phyloP scores from a whole-genome alignment of 768 basidiomycete species.

The Agaricus subrufescens region DNA sequence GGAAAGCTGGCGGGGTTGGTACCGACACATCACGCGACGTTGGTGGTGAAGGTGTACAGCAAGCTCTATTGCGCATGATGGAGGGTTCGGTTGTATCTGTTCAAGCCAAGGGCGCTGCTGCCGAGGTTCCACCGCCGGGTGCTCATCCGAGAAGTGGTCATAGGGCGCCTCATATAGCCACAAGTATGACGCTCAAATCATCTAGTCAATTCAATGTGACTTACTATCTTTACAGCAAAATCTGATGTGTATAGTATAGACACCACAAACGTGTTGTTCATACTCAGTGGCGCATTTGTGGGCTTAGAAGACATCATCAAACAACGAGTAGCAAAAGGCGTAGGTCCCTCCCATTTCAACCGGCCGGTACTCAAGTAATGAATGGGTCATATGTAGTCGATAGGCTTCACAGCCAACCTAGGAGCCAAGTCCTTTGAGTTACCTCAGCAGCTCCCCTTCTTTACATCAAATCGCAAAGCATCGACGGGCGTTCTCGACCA shows the following conservation, averaged over 20 bases:
- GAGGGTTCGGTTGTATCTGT: constrained; percentile 87
- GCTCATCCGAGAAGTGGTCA: constrained; percentile 47
- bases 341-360: constrained; percentile 32
- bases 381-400: constrained; percentile 52
- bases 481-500: constrained; percentile 54
- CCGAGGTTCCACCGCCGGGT: constrained; percentile 44
- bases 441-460: constrained; percentile 56
- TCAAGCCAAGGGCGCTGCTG: constrained; percentile 59
- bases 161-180: constrained; percentile 36
- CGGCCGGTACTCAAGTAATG: constrained; percentile 1
- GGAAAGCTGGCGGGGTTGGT: constrained; percentile 47
- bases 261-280: constrained; percentile 91
- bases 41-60: constrained; percentile 94
- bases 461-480: constrained; percentile 67
- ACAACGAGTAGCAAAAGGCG: constrained; percentile 78
- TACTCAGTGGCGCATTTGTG: constrained; percentile 92
- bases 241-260: constrained; percentile 74
- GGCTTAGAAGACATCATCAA: constrained; percentile 83
- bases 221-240: constrained; percentile 31
- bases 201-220: background rate
- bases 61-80: constrained; percentile 88
- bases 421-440: constrained; percentile 25
- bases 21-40: constrained; percentile 80
- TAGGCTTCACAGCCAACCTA: constrained; percentile 63
- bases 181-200: constrained; percentile 22